These are phyloP conservation scores for Cicer judaicum DNA, from an alignment of 306 rosid species.

Conservation along the genomic window DNA sequence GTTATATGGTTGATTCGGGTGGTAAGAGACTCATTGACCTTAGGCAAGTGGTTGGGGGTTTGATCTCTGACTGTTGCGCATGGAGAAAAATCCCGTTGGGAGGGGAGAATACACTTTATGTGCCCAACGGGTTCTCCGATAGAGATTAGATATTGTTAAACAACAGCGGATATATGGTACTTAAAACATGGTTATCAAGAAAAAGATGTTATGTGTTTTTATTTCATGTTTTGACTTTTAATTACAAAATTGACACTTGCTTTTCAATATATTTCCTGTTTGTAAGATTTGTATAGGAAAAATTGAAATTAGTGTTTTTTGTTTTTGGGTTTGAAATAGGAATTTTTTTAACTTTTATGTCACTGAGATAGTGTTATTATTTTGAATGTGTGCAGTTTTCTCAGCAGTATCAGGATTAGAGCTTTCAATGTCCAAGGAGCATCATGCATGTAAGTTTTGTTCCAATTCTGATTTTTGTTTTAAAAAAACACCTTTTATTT, in stretches of 20 bases:
- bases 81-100: too few species aligned
- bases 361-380: constrained; percentile 23
- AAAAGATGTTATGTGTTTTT: background rate
- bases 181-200: too few species aligned
- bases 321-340: constrained; percentile 6
- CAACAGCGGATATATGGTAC: too few species aligned
- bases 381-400: constrained; percentile 69
- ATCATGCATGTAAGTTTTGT: constrained; percentile 71
- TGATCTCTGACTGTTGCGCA: too few species aligned
- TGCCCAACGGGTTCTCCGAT: too few species aligned
- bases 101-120: too few species aligned
- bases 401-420: constrained; percentile 98
- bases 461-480: background rate
- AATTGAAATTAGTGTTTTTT: background rate
- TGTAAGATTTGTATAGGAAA: background rate
- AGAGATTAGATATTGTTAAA: too few species aligned
- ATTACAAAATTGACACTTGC: constrained; percentile 15
- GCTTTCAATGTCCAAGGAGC: constrained; percentile 78
- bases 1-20: background rate
- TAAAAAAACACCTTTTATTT: background rate
- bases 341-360: constrained; percentile 14
- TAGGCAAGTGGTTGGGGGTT: too few species aligned
- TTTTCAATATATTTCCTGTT: background rate
- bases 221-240: background rate
- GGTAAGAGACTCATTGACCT: too few species aligned